Conservation (phyloP, 1,139 yeast species). For the Saccharomyces hybrid region DNA sequence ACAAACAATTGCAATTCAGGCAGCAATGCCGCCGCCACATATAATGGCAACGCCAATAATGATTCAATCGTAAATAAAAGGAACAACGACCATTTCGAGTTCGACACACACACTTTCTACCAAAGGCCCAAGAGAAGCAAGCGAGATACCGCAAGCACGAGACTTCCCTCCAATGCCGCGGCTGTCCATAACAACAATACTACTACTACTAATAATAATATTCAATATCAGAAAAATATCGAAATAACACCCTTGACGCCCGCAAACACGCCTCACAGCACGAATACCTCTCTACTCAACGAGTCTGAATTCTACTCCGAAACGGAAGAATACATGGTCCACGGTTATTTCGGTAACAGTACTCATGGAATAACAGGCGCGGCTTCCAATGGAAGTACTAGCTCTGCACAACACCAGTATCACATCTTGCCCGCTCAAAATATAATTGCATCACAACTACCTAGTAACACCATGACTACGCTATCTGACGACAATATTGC, state of each 20-base stretch:
- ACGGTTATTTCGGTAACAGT: background rate
- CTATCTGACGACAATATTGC: background rate
- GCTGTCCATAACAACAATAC: background rate
- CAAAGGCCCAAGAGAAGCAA: background rate
- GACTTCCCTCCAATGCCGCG: background rate
- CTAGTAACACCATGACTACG: background rate
- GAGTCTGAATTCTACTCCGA: background rate
- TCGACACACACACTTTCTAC: background rate
- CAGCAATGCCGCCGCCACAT: no score
- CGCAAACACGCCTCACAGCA: background rate
- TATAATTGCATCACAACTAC: background rate
- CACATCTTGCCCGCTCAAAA: background rate
- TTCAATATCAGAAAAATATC: background rate
- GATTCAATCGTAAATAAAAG: background rate
- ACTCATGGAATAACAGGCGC: background rate
- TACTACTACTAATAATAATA: background rate
- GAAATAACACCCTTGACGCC: background rate
- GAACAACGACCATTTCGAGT: background rate
- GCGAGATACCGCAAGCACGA: background rate
- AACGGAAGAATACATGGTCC: background rate
- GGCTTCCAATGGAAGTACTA: background rate
- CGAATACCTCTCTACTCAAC: background rate
- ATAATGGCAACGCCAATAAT: background rate
- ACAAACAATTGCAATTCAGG: no score
- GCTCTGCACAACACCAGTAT: background rate